Percentiles rank a stretch among this genome's conserved stretches.
Conservation (phyloP, 176 grass and related monocot genomes). For the Carex kokanica region DNA sequence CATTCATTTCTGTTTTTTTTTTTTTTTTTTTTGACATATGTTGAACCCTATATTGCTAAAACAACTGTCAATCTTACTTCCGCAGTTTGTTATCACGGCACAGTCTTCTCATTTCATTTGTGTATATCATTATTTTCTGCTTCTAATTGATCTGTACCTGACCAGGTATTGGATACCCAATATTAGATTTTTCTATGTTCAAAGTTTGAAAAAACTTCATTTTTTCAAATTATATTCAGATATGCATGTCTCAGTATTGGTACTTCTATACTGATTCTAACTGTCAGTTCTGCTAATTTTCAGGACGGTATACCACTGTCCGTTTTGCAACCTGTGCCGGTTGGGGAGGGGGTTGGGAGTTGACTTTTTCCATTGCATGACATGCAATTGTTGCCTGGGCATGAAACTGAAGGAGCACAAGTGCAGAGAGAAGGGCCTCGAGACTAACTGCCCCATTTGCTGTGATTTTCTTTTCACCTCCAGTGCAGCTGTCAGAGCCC, state of each 20-base stretch:
- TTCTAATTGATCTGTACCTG: background rate
- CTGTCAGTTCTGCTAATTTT: background rate
- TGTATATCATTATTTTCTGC: background rate
- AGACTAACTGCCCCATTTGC: conserved; percentile 98
- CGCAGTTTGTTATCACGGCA: background rate
- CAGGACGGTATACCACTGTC: conserved; percentile 95
- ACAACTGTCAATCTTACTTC: background rate
- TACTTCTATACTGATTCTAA: background rate
- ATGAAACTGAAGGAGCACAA: conserved; percentile 92
- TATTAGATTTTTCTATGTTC: background rate
- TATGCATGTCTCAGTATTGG: background rate
- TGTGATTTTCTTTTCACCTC: conserved; percentile 99
- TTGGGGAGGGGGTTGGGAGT: conserved; percentile 92
- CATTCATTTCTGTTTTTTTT: background rate
- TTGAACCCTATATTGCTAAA: background rate
- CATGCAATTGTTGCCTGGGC: conserved; percentile 98
- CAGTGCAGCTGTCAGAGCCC: conserved; percentile 81
- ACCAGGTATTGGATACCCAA: background rate
- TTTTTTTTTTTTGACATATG: background rate
- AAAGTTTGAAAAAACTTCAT: background rate
- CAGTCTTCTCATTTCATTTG: background rate
- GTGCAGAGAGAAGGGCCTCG: conserved; percentile 94
- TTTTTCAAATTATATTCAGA: background rate
- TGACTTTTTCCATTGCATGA: conserved; percentile 99
- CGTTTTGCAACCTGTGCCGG: conserved; percentile 95